phyloP scores from a whole-genome alignment of 768 basidiomycete species.

The Jaapia argillacea region DNA sequence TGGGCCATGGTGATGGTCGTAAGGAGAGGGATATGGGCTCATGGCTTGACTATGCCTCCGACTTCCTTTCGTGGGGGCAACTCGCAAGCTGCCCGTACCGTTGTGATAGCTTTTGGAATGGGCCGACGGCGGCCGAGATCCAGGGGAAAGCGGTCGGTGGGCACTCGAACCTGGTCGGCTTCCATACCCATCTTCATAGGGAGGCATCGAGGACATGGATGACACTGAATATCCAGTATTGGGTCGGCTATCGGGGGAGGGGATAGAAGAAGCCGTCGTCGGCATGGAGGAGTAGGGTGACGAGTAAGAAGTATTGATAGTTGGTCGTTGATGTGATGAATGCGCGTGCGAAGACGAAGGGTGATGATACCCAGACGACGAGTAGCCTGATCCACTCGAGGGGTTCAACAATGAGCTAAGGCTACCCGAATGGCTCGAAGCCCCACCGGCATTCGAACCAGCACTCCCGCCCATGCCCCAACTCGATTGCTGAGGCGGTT shows the following conservation, averaged over 20 bases:
- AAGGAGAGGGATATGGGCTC: slow-evolving; percentile 80
- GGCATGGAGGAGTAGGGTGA: slow-evolving; percentile 64
- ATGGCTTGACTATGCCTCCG: slow-evolving; percentile 81
- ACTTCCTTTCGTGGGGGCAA: slow-evolving; percentile 43
- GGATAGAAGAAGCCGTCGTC: slow-evolving; percentile 54
- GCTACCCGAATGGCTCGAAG: slow-evolving; percentile 68
- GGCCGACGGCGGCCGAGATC: slow-evolving; percentile 59
- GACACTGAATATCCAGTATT: slow-evolving; percentile 82
- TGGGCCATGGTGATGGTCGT: slow-evolving; percentile 49
- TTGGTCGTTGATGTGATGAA: slow-evolving; percentile 38
- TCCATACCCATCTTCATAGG: slow-evolving; percentile 50
- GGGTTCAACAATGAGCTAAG: slow-evolving; percentile 76
- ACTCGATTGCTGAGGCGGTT: too few relatives aligned
- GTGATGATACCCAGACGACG: slow-evolving; percentile 33
- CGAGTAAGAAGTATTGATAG: slow-evolving; percentile 12
- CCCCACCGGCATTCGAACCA: slow-evolving; percentile 27
- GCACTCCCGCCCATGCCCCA: not conserved
- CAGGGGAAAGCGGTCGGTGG: slow-evolving; percentile 53
- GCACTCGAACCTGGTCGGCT: slow-evolving; percentile 69
- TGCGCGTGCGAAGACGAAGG: slow-evolving; percentile 61
- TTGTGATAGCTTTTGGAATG: slow-evolving; percentile 41
- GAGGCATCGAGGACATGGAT: slow-evolving; percentile 60
- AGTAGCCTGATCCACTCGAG: slow-evolving; percentile 32
- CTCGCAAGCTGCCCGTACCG: slow-evolving; percentile 46
- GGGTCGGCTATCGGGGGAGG: slow-evolving; percentile 80